Evolutionary conservation across 1,139 yeast genomes (phyloP), one percentile per base, ranked within the genome.

Genomic region (Geotrichum cucujoidarum): DNA sequence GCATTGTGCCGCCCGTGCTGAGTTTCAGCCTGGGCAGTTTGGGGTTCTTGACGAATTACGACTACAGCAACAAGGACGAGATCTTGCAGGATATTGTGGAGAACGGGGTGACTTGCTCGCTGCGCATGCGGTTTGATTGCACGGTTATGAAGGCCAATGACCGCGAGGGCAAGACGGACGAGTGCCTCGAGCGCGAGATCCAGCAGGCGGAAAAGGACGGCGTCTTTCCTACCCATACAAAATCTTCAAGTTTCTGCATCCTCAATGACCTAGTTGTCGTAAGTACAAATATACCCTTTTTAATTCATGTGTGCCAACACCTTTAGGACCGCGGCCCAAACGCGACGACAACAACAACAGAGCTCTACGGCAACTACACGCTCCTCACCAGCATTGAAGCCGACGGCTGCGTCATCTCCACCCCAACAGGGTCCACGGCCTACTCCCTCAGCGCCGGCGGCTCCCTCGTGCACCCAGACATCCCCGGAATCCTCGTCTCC

Each of bases 391-490:
- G 88, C n/a, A 83, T 92, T 32, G 84, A 85, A 17, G 95, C 94
- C 0, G 96, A 88, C 64, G 96, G 96, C 1, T 72, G 87, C 10
- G 83, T 84, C 7, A 80, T 86, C 50, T 80, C 94, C 11, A 84
- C 95, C 0, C 96, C 96, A 13, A 85, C 95, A 1, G 96, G 96
- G 0, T 86, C 95, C 4, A 88, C 96, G 0, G 95, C 95, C 0
- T 88, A 88, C 64, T 84, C 95, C 0, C 71, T 88, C 50, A 79
- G 88, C 14, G 83, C 95, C 0, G 95, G 96, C 4, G 96, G 96
- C 1, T 81, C 95, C 8, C 77, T 88, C 41, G 89, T 85, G 4
- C 95, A 88, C 60, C 96, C 96, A 0, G 78, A 80, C 50, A 86
- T 87, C 11, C 88, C 89, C 7, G 88, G 92, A 46, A 81, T 86